phyloP scores from a whole-genome alignment of 208 protist genomes.

The Trichomonas tenax region DNA sequence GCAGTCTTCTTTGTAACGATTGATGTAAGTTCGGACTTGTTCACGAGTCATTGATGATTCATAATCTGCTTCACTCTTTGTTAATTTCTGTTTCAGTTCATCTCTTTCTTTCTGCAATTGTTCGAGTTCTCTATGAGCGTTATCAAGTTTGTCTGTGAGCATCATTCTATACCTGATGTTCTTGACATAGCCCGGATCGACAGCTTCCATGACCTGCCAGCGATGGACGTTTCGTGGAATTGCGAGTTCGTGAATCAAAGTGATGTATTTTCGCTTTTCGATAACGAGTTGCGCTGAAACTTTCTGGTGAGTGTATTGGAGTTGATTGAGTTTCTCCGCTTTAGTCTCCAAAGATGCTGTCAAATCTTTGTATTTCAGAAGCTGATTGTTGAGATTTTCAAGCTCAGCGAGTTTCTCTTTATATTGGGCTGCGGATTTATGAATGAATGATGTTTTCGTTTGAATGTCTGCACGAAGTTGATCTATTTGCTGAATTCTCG shows the following conservation, averaged over 20 bases:
- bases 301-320: background rate
- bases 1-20: background rate
- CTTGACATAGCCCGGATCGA: background rate
- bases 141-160: background rate
- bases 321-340: background rate
- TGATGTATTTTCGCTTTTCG: background rate
- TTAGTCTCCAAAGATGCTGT: background rate
- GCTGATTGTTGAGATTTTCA: no score
- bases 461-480: background rate
- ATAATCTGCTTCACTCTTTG: background rate
- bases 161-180: background rate
- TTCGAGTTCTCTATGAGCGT: background rate
- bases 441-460: background rate
- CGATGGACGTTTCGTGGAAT: conserved; percentile 4
- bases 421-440: background rate
- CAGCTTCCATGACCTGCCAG: background rate
- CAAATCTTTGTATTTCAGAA: background rate
- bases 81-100: background rate
- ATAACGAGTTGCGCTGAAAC: background rate
- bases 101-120: background rate
- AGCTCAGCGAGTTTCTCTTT: background rate
- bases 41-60: background rate
- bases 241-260: background rate
- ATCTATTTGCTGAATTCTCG: background rate
- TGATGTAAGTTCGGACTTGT: background rate